Base-by-base conservation (phyloP, 192 early-diverging fungal species). In the Coemansia umbellata region DNA sequence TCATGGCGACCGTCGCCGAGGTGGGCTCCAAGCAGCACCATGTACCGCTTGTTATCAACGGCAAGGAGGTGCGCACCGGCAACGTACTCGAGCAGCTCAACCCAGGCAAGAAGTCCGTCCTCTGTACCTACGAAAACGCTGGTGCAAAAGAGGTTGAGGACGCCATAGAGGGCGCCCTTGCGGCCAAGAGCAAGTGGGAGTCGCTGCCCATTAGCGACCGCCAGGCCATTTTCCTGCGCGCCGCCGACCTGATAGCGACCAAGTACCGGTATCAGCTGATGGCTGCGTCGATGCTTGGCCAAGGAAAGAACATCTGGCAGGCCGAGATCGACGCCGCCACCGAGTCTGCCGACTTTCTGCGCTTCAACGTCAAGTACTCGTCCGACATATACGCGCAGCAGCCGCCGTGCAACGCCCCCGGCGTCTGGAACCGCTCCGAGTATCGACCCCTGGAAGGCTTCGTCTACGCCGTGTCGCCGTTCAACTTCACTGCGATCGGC, bases 401-500 rank as follows among this genome's bases (percentile, higher is more conserved):
- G 82, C 94, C 96, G 27, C 82, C 89, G 53, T 85, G 87, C 78
- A 94, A 95, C 80, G 61, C 88, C 10, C 53, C 82, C 21, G 81
- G 83, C 30, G 82, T 80, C 37, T 98, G 96, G 96, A 98, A 98
- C 80, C 84, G 94, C 53, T 80, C 85, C 57, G 96, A 98, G 81
- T 95, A 94, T 80, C 87, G 96, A 32, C 83, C 90, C 27, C 81
- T 98, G 32, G 96, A 98, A 76, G 96, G 96, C n/a, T 96, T 97
- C 60, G 94, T 98, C 27, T 87, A 91, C 47, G 96, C 94, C 28
- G 91, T 95, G 58, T 93, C 94, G 23, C 96, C 96, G 18, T 98
- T 98, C 84, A 98, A 98, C 80, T 98, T 98, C 69, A 98, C 96
- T 31, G 96, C 96, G 50, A 98, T 98, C 67, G 96, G 92, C 58